A percentile compares a stretch with the other conserved stretches of the same genome.
Evolutionary conservation across 225 moss, liverwort and hornwort species (phyloP).

Genomic region (Neckera pumila): DNA sequence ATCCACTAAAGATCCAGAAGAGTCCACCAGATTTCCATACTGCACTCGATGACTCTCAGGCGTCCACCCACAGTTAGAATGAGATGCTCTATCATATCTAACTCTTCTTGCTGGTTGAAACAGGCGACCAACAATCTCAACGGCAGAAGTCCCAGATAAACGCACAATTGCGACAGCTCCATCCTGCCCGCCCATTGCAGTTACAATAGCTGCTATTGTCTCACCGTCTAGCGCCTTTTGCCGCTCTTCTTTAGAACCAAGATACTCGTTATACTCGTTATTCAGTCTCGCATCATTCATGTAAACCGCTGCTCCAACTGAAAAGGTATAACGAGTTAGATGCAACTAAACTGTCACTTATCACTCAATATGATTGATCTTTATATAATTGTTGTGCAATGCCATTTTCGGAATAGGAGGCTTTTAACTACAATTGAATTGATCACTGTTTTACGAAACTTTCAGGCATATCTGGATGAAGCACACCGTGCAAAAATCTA

Average conservation of each 20-base stretch:
- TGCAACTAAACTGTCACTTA: not conserved
- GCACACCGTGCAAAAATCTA: not conserved
- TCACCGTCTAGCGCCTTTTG: slow-evolving; percentile 2
- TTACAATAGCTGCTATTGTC: slow-evolving; percentile 50
- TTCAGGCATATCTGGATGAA: not conserved
- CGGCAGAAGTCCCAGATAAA: slow-evolving; percentile 65
- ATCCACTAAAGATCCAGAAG: slow-evolving; percentile 46
- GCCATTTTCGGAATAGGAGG: not conserved
- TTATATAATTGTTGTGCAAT: not conserved
- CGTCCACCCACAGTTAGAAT: slow-evolving; percentile 23
- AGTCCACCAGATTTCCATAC: slow-evolving; percentile 68
- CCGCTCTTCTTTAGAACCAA: not conserved
- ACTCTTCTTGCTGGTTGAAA: slow-evolving; percentile 53
- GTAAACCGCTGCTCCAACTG: slow-evolving; percentile 6
- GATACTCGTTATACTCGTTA: not conserved
- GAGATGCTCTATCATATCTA: not conserved
- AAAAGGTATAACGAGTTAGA: not conserved
- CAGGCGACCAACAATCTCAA: slow-evolving; percentile 46
- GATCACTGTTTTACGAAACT: not conserved
- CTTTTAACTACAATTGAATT: not conserved
- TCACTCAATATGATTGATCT: not conserved
- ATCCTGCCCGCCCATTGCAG: slow-evolving; percentile 75
- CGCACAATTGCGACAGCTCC: slow-evolving; percentile 89
- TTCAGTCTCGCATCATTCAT: slow-evolving; percentile 21
- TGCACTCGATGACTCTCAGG: slow-evolving; percentile 73